Percentiles rank a stretch among this genome's conserved stretches.
These are phyloP conservation scores for Fusarium protoensiforme DNA, from an alignment of 2,329 filamentous ascomycete species.

Conservation along the genomic window DNA sequence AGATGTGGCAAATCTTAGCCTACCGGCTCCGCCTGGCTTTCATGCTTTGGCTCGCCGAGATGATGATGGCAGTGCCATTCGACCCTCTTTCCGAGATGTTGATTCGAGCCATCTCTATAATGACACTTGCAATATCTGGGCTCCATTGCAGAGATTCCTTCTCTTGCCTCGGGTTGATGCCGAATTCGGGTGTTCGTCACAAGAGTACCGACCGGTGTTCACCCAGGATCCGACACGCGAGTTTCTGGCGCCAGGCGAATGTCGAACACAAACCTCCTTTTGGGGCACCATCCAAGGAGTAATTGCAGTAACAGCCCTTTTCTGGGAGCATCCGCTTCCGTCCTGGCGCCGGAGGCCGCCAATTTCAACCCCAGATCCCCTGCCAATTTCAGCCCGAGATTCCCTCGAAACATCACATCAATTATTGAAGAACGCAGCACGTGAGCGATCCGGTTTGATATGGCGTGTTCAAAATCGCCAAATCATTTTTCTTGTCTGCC, in stretches of 20 bases:
- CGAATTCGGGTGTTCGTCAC: not conserved
- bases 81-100: not conserved
- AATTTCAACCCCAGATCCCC: not conserved
- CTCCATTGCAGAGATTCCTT: not conserved
- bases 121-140: not conserved
- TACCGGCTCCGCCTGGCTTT: not conserved
- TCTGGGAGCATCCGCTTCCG: not conserved
- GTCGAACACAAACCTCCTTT: not conserved
- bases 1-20: not conserved
- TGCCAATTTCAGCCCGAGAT: no score
- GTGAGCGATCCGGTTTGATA: not conserved
- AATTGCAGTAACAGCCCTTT: not conserved
- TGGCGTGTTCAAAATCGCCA: not conserved
- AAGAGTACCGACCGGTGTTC: not conserved
- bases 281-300: not conserved
- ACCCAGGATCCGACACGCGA: not conserved
- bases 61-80: no score
- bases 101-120: not conserved
- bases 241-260: not conserved
- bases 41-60: not conserved
- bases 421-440: not conserved
- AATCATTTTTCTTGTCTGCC: not conserved
- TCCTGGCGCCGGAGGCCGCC: not conserved
- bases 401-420: not conserved
- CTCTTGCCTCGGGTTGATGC: not conserved